Evolutionary conservation across 1,139 yeast genomes (phyloP).

Genomic region (Suhomyces bribrorum): DNA sequence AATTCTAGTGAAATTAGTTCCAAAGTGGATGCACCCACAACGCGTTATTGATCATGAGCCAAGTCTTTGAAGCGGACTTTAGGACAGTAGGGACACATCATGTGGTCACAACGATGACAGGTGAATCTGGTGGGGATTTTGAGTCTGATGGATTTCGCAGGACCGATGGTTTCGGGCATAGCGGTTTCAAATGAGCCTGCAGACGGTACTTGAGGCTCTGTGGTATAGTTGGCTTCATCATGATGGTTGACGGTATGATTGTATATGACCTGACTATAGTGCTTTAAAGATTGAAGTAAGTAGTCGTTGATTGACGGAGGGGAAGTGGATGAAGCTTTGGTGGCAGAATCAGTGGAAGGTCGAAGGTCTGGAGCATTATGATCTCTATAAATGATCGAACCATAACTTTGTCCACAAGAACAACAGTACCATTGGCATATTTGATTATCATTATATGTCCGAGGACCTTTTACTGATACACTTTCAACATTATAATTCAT

Average conservation of each 20-base stretch:
- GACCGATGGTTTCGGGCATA: background rate
- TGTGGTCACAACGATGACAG: constrained; percentile 50
- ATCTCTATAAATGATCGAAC: constrained; percentile 37
- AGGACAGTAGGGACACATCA: constrained; percentile 58
- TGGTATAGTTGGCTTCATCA: constrained; percentile 4
- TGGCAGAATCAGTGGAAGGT: constrained; percentile 1
- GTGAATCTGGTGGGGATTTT: constrained; percentile 39
- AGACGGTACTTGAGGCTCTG: constrained; percentile 3
- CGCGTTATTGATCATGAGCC: constrained; percentile 6
- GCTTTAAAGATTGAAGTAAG: constrained; percentile 23
- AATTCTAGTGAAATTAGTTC: too few species aligned
- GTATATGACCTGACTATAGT: constrained; percentile 33
- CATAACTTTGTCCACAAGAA: constrained; percentile 53
- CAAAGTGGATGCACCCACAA: too few species aligned
- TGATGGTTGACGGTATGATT: constrained; percentile 2
- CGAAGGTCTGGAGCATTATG: constrained; percentile 1
- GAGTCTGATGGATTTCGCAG: constrained; percentile 2
- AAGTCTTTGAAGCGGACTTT: constrained; percentile 46
- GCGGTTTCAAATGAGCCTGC: background rate
- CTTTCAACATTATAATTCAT: constrained; percentile 8
- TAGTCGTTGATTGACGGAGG: constrained; percentile 11
- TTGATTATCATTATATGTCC: constrained; percentile 25
- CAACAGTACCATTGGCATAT: constrained; percentile 58
- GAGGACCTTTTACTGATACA: constrained; percentile 3
- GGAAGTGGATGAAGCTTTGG: constrained; percentile 1